Conservation (phyloP, 495 filamentous ascomycete species). For the Neohortaea acidophila region DNA sequence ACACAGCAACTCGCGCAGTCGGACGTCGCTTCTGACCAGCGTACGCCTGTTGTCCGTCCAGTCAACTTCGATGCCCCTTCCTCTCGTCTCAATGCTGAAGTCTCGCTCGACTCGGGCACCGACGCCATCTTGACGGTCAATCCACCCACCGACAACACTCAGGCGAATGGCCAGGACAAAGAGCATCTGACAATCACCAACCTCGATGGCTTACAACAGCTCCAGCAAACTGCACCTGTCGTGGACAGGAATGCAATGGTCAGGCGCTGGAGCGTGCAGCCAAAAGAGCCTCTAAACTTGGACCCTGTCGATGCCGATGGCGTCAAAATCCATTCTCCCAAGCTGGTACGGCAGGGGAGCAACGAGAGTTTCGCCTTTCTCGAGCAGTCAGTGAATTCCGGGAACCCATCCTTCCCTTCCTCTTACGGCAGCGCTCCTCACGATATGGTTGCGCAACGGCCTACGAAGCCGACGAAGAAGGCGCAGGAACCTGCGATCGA, state of each 20-base stretch:
- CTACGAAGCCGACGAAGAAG: too few species aligned
- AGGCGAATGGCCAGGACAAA: neutral
- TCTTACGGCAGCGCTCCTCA: conserved; percentile 26
- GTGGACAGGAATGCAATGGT: conserved; percentile 1
- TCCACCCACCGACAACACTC: too few species aligned
- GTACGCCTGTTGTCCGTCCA: conserved; percentile 47
- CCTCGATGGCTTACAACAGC: conserved; percentile 2
- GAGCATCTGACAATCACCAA: conserved; percentile 1
- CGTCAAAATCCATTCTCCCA: conserved; percentile 26
- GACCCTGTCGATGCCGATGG: conserved; percentile 15
- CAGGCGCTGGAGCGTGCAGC: conserved; percentile 18
- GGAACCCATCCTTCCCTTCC: conserved; percentile 28
- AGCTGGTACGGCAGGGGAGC: conserved; percentile 51
- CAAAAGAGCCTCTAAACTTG: conserved; percentile 20
- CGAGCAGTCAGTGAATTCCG: conserved; percentile 50
- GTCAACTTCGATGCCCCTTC: too few species aligned
- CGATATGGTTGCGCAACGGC: conserved; percentile 19
- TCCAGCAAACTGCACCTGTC: neutral
- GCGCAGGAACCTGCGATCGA: too few species aligned
- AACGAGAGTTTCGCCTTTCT: conserved; percentile 73
- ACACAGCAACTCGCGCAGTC: conserved; percentile 22
- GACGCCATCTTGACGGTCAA: too few species aligned
- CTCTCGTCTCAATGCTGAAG: too few species aligned
- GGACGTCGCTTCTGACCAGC: conserved; percentile 55
- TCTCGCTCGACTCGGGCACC: too few species aligned